Evolutionary conservation across 306 rosid species (phyloP), one percentile per base, ranked within the genome.

Genomic region (Vigna unguiculata): DNA sequence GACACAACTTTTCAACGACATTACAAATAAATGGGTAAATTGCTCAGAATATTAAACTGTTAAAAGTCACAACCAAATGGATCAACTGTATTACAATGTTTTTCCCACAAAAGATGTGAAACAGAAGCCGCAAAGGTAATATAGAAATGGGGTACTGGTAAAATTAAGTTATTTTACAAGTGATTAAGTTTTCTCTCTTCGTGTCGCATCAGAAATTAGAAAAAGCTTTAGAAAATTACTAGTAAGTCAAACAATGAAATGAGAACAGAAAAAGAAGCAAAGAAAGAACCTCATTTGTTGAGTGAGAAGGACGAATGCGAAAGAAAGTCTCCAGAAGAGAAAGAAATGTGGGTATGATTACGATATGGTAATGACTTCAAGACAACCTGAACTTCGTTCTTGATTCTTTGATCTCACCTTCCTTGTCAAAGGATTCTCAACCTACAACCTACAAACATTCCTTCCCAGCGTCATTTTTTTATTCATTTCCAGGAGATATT

Each of bases 211-310:
- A 62, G 15, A 62, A 34, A 25, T 10, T 64, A 17, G 16, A 51
- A 47, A 61, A 64, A 64, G 70, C 32, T 40, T 40, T 40, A 12
- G 51, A 5, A 64, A 40, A 45, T 13, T 28, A 25, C 2, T 10
- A n/a, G 59, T 22, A 2, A 46, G 25, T 25, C 5, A 25, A 47
- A 47, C 41, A 68, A 54, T 7, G 25, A 47, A 15, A 21, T 65
- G 36, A 13, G 28, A 17, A 60, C 9, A 4, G 38, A 41, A 7
- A 7, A 21, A 21, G 0, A 28, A 30, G 6, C 6, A 59, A 32
- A 67, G 16, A 13, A 43, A 1, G 10, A 69, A 69, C 74, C 74
- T 69, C 74, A 69, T 69, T 69, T 69, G 45, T 25, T 15, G n/a
- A 15, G 59, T 25, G 74, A 5, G 59, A 47, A 13, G 7, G 57